Conservation (phyloP, 192 early-diverging fungal genomes). For the Coemansia sp. region DNA sequence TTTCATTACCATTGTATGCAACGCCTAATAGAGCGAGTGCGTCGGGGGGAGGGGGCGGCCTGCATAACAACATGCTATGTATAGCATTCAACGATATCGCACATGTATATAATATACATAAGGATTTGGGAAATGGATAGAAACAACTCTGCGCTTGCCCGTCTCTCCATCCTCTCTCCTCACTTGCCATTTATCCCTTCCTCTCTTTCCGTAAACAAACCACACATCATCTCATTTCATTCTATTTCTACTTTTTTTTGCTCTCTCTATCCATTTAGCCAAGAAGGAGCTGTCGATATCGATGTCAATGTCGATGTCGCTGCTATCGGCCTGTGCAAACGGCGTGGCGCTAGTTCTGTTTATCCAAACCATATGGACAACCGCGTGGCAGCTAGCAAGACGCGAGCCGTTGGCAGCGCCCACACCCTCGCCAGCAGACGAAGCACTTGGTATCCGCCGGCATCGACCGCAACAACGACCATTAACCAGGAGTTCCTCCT, state of each 20-base stretch:
- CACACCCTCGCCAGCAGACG: slow-evolving; percentile 6
- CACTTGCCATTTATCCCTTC: no score
- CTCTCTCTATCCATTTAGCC: background rate
- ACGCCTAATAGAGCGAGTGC: no score
- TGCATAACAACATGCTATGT: no score
- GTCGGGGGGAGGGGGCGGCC: background rate
- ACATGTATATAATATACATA: background rate
- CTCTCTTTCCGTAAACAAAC: no score
- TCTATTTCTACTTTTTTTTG: background rate
- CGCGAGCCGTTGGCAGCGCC: slow-evolving; percentile 10
- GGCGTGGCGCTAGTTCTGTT: slow-evolving; percentile 15
- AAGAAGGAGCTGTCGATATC: background rate
- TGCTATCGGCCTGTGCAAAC: slow-evolving; percentile 8
- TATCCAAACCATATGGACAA: slow-evolving; percentile 1
- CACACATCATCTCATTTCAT: background rate
- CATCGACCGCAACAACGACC: background rate
- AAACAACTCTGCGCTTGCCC: no score
- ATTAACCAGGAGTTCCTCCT: background rate
- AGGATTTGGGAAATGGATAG: background rate
- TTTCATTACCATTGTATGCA: no score
- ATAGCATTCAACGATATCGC: background rate
- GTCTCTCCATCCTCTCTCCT: no score
- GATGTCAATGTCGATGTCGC: background rate
- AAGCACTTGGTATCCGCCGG: background rate
- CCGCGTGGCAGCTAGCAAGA: background rate